Conservation (phyloP, 2,329 filamentous ascomycete species). For the Lasiodiplodia gonubiensis region DNA sequence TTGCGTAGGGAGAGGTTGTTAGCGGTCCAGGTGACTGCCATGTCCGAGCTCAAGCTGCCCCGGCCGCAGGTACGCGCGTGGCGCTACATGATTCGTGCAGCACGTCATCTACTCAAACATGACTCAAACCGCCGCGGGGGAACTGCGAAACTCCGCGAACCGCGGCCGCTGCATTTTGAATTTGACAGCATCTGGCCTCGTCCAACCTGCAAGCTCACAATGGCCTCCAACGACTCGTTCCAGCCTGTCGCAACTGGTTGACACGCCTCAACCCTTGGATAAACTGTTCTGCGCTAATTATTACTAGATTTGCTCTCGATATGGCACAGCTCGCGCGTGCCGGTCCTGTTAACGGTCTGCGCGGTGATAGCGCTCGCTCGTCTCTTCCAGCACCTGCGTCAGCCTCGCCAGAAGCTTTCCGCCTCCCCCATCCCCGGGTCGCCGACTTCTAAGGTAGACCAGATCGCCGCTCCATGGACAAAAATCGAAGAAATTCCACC, state of each 20-base stretch:
- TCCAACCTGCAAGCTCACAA: not conserved
- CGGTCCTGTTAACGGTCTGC: conserved; percentile 42
- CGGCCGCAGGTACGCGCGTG: conserved; percentile 18
- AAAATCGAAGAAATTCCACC: conserved; percentile 41
- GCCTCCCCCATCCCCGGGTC: conserved; percentile 41
- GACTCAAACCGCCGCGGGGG: conserved; percentile 21
- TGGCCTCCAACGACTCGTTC: conserved; percentile 11
- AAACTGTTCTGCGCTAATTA: not conserved
- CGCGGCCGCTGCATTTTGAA: conserved; percentile 26
- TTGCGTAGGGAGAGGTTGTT: conserved; percentile 7
- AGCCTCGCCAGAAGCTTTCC: conserved; percentile 39
- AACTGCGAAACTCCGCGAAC: conserved; percentile 21
- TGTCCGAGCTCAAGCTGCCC: conserved; percentile 27
- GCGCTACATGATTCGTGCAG: not conserved
- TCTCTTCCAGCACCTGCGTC: conserved; percentile 36
- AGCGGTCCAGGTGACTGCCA: conserved; percentile 20
- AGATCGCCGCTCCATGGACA: conserved; percentile 44
- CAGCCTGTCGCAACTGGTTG: not conserved
- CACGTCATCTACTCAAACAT: not conserved
- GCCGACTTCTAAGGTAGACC: conserved; percentile 36
- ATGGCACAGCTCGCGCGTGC: conserved; percentile 45
- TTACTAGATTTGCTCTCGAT: conserved; percentile 42
- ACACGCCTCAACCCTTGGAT: not conserved
- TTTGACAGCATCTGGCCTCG: conserved; percentile 9
- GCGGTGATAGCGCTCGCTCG: conserved; percentile 40